Conservation (phyloP, 2,329 filamentous ascomycete species). For the Penicillium vulpinum region DNA sequence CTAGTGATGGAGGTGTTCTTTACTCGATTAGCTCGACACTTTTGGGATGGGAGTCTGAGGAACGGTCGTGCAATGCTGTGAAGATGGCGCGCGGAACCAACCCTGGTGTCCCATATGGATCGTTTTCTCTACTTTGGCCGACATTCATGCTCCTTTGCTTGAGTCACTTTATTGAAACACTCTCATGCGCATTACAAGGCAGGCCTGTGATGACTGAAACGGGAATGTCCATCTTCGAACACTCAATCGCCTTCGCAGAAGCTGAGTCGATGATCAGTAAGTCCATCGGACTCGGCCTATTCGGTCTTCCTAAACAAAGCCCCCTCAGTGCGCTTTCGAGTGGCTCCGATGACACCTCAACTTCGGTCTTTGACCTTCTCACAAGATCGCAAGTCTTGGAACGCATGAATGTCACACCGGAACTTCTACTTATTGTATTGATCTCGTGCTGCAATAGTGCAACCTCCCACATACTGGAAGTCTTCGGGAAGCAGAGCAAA, state of each 20-base stretch:
- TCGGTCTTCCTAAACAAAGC: constrained; percentile 52
- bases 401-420: constrained; percentile 82
- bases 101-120: constrained; percentile 66
- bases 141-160: constrained; percentile 56
- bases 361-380: constrained; percentile 40
- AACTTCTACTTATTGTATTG: constrained; percentile 81
- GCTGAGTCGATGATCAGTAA: constrained; percentile 84
- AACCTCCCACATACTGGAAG: constrained; percentile 77
- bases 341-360: constrained; percentile 30
- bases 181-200: constrained; percentile 85
- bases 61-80: constrained; percentile 71
- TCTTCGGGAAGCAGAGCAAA: constrained; percentile 75
- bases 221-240: constrained; percentile 94
- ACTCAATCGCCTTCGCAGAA: constrained; percentile 93
- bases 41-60: constrained; percentile 72
- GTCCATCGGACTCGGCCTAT: constrained; percentile 70
- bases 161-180: constrained; percentile 84
- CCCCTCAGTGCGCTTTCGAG: constrained; percentile 46
- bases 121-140: constrained; percentile 65
- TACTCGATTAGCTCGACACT: constrained; percentile 71
- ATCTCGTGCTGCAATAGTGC: constrained; percentile 89
- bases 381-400: constrained; percentile 63
- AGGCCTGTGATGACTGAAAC: constrained; percentile 78
- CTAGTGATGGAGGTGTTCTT: constrained; percentile 67
- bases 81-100: constrained; percentile 65